phyloP scores from a whole-genome alignment of 768 basidiomycete species.

The Calocybe indica region DNA sequence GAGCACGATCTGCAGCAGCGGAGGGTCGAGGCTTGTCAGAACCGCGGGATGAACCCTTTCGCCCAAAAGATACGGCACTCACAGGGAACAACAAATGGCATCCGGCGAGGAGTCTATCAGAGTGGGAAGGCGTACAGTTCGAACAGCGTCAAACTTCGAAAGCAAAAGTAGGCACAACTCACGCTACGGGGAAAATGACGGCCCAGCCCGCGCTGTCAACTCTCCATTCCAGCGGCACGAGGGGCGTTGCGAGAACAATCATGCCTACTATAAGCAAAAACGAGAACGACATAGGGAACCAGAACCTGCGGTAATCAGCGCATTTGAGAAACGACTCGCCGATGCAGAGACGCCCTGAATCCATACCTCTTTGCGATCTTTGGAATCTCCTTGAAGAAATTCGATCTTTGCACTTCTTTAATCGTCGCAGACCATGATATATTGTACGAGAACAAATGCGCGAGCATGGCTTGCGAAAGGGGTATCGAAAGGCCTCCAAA shows the following conservation, averaged over 20 bases:
- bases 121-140: too few relatives aligned
- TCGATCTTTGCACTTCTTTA: conserved; percentile 82
- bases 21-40: not conserved
- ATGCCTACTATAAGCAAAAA: conserved; percentile 54
- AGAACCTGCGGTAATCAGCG: conserved; percentile 40
- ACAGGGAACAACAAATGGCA: conserved; percentile 73
- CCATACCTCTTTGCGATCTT: conserved; percentile 70
- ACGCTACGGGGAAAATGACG: conserved; percentile 68
- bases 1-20: conserved; percentile 28
- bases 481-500: conserved; percentile 73
- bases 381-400: conserved; percentile 89
- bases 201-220: conserved; percentile 57
- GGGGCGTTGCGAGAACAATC: conserved; percentile 40
- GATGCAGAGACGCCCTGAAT: conserved; percentile 2
- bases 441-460: conserved; percentile 55
- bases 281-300: conserved; percentile 49
- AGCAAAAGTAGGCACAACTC: conserved; percentile 9
- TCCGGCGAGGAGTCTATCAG: conserved; percentile 53
- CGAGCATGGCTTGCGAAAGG: conserved; percentile 60
- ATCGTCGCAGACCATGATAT: conserved; percentile 54
- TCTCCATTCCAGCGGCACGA: conserved; percentile 55
- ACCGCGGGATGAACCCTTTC: conserved; percentile 2
- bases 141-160: not conserved
- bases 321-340: not conserved
- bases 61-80: conserved; percentile 14